These are phyloP conservation scores for Cercospora canescens DNA, from an alignment of 2,329 filamentous ascomycete genomes.

Conservation along the genomic window DNA sequence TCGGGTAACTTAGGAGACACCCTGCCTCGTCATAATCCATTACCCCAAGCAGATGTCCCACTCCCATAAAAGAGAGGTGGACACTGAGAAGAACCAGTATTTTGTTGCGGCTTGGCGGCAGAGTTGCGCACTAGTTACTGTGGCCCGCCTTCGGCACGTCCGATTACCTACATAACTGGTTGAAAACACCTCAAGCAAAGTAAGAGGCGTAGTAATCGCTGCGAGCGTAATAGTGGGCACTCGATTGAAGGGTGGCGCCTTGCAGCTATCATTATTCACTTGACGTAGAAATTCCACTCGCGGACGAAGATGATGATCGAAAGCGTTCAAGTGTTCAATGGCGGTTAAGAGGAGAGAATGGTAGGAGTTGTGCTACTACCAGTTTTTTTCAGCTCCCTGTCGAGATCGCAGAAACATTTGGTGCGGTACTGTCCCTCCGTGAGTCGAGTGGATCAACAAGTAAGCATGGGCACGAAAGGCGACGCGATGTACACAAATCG, in stretches of 20 bases:
- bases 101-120: conserved; percentile 41
- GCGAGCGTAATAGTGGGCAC: conserved; percentile 51
- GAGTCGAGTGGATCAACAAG: no score
- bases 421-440: no score
- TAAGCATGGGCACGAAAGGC: no score
- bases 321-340: conserved; percentile 54
- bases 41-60: conserved; percentile 49
- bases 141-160: conserved; percentile 46
- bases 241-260: conserved; percentile 45
- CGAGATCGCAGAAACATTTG: no score
- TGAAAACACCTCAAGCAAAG: conserved; percentile 50
- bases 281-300: neutral
- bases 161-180: conserved; percentile 53
- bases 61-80: no score
- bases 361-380: no score
- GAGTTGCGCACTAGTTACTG: conserved; percentile 47
- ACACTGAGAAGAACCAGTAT: no score
- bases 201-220: conserved; percentile 43
- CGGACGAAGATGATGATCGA: conserved; percentile 35
- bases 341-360: conserved; percentile 30
- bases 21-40: conserved; percentile 42
- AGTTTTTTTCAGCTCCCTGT: no score
- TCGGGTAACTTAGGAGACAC: no score
- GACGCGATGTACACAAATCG: no score
- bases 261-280: neutral